Base-by-base conservation (phyloP, 495 filamentous ascomycete genomes). In the Mycothermus thermophilus region DNA sequence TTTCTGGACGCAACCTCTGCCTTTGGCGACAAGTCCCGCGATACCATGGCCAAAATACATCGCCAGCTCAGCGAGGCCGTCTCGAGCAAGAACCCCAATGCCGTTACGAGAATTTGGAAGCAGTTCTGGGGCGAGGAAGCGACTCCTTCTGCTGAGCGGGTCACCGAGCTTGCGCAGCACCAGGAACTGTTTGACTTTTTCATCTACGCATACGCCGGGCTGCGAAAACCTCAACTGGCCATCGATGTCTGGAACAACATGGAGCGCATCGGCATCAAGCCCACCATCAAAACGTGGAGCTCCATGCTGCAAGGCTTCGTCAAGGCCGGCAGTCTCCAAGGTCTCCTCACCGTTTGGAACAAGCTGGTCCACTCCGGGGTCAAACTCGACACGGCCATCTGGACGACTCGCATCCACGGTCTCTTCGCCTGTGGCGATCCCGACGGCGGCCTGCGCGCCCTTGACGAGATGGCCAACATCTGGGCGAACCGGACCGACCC, bases 331-430 rank as follows among this genome's bases (percentile, higher is more conserved):
- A 71, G 79, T 40, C 11, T 53, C 11, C 41, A 58, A 8, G 68
- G 63, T 5, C 43, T 81, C 32, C 64, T 72, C 27, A 52, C 54
- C 1, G 59, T 80, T 8, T 84, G 79, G 79, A 21, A 44, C 2
- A 67, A 64, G 36, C 64, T 83, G 58, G 23, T 61, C 3, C 39
- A 18, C 0, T 63, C 72, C 0, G 66, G 63, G 0, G 41, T 72
- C 0, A 38, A 66, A 45, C 70, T 79, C 5, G 78, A 82, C 45
- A 46, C 40, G 4, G 30, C 43, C 16, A 61, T 66, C 22, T 84
- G 79, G 79, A 75, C 71, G 2, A 64, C 70, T 2, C 58, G 74
- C 17, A 69, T 84, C n/a, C 57, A 60, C 18, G 75, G 71, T 0
- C 54, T 82, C 3, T 67, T 80, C 20, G 52, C 54, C 26, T 51